Evolutionary conservation across 768 basidiomycete genomes (phyloP).

Genomic region (Mycena amicta): DNA sequence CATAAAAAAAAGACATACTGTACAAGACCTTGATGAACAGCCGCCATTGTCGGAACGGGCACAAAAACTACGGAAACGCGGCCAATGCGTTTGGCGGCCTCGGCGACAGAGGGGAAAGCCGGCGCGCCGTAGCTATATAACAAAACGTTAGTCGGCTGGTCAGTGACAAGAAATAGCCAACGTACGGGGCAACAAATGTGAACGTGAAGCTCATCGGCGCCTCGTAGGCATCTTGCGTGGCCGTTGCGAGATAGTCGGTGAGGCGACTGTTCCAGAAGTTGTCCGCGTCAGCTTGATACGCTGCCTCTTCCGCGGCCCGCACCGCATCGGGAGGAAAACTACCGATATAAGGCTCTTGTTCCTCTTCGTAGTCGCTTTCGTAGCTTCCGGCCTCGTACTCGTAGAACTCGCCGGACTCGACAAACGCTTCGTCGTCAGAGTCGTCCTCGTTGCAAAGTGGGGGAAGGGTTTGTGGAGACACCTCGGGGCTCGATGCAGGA

Average conservation of each 20-base stretch:
- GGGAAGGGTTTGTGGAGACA: background rate
- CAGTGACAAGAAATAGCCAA: no score
- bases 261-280: background rate
- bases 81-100: background rate
- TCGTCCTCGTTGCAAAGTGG: background rate
- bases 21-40: background rate
- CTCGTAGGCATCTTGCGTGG: background rate
- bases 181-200: background rate
- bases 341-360: no score
- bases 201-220: background rate
- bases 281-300: no score
- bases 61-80: background rate
- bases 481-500: background rate
- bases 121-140: no score
- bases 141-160: no score
- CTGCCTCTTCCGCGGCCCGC: no score
- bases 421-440: background rate
- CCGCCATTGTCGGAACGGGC: background rate
- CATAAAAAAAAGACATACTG: no score
- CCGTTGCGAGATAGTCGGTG: background rate
- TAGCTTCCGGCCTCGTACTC: no score
- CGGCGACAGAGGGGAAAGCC: background rate
- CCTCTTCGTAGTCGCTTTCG: no score
- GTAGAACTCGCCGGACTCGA: background rate
- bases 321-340: no score